Percentiles rank a stretch among this genome's conserved stretches.
Evolutionary conservation across 2,329 filamentous ascomycete species (phyloP).

Genomic region (Penicillium freii): DNA sequence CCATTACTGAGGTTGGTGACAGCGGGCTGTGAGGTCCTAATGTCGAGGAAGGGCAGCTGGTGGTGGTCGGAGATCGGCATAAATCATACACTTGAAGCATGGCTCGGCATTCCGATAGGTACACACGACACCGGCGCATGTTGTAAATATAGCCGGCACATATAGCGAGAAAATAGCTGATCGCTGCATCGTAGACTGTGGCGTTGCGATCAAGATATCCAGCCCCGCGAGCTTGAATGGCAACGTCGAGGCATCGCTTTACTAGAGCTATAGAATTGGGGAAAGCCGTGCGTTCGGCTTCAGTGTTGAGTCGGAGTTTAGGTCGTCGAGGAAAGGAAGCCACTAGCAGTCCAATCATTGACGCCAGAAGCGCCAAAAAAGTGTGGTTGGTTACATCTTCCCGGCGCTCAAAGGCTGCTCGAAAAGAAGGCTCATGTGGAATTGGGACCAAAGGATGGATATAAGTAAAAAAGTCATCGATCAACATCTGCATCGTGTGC

Average conservation of each 20-base stretch:
- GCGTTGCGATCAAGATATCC: slow-evolving; percentile 45
- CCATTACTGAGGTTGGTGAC: slow-evolving; percentile 22
- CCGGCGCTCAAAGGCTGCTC: slow-evolving; percentile 43
- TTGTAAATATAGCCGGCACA: slow-evolving; percentile 44
- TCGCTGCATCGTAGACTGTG: slow-evolving; percentile 46
- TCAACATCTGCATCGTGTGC: slow-evolving; percentile 39
- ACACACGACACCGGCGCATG: slow-evolving; percentile 40
- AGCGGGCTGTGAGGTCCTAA: slow-evolving; percentile 24
- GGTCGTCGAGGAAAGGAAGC: slow-evolving; percentile 48
- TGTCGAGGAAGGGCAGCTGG: slow-evolving; percentile 7
- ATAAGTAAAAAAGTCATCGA: slow-evolving; percentile 50
- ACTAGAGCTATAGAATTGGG: slow-evolving; percentile 46
- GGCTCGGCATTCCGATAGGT: slow-evolving; percentile 45
- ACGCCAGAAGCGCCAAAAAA: slow-evolving; percentile 46
- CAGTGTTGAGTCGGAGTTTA: slow-evolving; percentile 40
- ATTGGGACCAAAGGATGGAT: slow-evolving; percentile 49
- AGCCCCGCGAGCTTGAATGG: slow-evolving; percentile 44
- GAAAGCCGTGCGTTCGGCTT: slow-evolving; percentile 38
- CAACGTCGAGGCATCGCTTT: slow-evolving; percentile 44
- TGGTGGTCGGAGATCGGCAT: slow-evolving; percentile 28
- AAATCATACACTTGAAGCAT: slow-evolving; percentile 44
- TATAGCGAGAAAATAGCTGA: slow-evolving; percentile 45
- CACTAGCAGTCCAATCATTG: slow-evolving; percentile 47
- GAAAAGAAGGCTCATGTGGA: slow-evolving; percentile 49
- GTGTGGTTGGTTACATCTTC: slow-evolving; percentile 44